These are phyloP conservation scores for Castanea sativa DNA, from an alignment of 306 rosid genomes.

Conservation along the genomic window DNA sequence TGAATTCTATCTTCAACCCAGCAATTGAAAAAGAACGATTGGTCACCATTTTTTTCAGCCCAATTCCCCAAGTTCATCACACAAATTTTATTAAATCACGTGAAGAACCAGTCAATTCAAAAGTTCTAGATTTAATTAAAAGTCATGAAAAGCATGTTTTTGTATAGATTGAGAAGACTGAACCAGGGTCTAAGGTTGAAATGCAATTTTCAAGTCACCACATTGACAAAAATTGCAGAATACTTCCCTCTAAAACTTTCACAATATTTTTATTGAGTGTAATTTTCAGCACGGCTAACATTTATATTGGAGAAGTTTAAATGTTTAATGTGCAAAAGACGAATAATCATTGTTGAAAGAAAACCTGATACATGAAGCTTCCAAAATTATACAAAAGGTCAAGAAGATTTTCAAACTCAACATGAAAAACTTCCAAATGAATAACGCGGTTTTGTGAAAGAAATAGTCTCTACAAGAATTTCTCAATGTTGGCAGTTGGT, in stretches of 20 bases:
- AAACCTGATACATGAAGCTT: not conserved
- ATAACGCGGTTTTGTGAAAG: not conserved
- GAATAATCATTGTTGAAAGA: not conserved
- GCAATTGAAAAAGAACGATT: not conserved
- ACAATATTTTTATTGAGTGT: no score
- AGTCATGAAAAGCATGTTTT: not conserved
- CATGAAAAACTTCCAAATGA: not conserved
- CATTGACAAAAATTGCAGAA: not conserved
- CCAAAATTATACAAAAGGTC: not conserved
- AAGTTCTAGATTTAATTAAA: not conserved
- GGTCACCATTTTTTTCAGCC: not conserved
- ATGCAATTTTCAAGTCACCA: not conserved
- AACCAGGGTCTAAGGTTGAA: not conserved
- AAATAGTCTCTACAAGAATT: constrained; percentile 1
- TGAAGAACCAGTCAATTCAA: not conserved
- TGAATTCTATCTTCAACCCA: not conserved
- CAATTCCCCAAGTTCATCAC: not conserved
- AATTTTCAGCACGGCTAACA: not conserved
- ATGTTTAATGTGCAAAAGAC: not conserved
- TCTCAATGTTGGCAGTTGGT: constrained; percentile 3
- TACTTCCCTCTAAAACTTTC: no score
- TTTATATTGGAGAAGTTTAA: not conserved
- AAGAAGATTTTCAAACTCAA: not conserved
- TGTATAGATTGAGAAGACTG: not conserved
- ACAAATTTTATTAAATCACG: not conserved